Evolutionary conservation across 768 basidiomycete genomes (phyloP).

Genomic region (Leccinum uliginosum): DNA sequence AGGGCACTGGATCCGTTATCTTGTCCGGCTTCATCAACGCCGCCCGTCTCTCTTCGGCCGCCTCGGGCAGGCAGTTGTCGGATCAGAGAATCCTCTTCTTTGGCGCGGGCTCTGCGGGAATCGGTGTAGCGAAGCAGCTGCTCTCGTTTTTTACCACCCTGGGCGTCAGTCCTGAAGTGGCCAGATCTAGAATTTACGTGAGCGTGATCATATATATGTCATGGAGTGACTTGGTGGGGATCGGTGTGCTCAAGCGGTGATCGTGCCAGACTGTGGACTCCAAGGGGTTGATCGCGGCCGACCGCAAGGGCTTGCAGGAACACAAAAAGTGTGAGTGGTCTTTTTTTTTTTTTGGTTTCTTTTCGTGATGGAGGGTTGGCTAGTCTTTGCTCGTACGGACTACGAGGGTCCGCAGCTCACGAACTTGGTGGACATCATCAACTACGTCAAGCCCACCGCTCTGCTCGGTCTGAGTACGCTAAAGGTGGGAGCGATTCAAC

Average conservation of each 20-base stretch:
- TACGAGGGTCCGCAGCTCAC: slow-evolving; percentile 60
- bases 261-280: slow-evolving; percentile 62
- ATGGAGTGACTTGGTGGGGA: neutral
- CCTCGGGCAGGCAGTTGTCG: slow-evolving; percentile 36
- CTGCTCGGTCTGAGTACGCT: slow-evolving; percentile 69
- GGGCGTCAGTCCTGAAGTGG: slow-evolving; percentile 63
- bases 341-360: neutral
- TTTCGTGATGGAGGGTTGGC: neutral
- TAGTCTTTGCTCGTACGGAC: slow-evolving; percentile 70
- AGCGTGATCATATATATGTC: slow-evolving; percentile 17
- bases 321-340: slow-evolving; percentile 63
- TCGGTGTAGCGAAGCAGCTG: slow-evolving; percentile 50
- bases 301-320: slow-evolving; percentile 61
- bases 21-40: slow-evolving; percentile 75
- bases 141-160: slow-evolving; percentile 47
- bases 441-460: slow-evolving; percentile 71
- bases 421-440: slow-evolving; percentile 61
- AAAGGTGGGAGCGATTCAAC: slow-evolving; percentile 21
- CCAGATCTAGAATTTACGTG: slow-evolving; percentile 64
- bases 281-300: slow-evolving; percentile 69
- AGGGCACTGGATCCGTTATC: slow-evolving; percentile 73
- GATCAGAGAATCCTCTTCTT: slow-evolving; percentile 57
- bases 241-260: slow-evolving; percentile 10
- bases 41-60: slow-evolving; percentile 52
- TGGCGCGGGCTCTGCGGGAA: slow-evolving; percentile 51